Evolutionary conservation across 73 alveolate species (phyloP), one percentile per base, ranked within the genome.

Genomic region (Paramecium biaurelia): DNA sequence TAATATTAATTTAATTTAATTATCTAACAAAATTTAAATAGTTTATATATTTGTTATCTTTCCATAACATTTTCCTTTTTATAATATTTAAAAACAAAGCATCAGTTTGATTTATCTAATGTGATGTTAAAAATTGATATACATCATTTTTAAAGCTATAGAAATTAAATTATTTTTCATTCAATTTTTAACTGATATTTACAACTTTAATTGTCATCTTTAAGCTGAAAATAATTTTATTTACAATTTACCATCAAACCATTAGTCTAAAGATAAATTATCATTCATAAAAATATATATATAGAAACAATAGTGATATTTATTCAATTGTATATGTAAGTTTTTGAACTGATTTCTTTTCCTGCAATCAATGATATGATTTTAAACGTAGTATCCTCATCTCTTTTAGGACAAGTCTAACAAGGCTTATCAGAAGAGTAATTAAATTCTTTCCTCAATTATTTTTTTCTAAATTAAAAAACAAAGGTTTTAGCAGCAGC

Each of bases 401-500:
- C 21, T 53, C 68, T 53, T 53, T 20, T 53, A 15, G 68, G 68
- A 18, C 68, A 53, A n/a, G 68, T 53, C 14, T 53, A 21, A 53
- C 68, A 53, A 53, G 68, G 68, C 14, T 53, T n/a, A 53, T 53
- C 30, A 53, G 68, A 53, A 53, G 68, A 32, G 23, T 53, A 53
- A 53, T 53, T 20, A 53, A 53, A 53, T 23, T 53, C 68, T 53
- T 53, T 53, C 5, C 21, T 53, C 5, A 53, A 6, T 67, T 12
- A 67, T 21, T 67, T 67, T 67, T 32, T 67, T 67, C 45, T 67
- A 32, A 30, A 67, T 67, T 67, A 20, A 15, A 67, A 5, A 2
- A 67, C 84, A 20, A 67, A 14, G 18, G 84, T 67, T 67, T 67
- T 67, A 11, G 84, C 84, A 0, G 84, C 84, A 32, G 84, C 84